Conservation (phyloP, 108 stramenopile species). For the Cyclotella kingstonii region DNA sequence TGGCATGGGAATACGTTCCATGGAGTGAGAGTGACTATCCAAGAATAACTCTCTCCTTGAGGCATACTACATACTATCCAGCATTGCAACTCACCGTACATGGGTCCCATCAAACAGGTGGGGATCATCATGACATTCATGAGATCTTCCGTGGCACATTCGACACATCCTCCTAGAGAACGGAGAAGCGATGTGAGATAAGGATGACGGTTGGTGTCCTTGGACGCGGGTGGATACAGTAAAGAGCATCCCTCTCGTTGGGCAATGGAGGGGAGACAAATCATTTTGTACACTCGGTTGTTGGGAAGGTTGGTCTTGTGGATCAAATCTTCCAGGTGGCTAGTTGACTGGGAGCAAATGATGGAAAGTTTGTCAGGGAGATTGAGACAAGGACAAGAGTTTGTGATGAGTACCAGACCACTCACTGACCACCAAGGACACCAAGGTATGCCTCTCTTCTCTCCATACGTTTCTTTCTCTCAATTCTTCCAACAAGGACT, state of each 20-base stretch:
- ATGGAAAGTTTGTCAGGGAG: slow-evolving; percentile 2
- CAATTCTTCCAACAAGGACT: slow-evolving; percentile 49
- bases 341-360: slow-evolving; percentile 19
- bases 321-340: slow-evolving; percentile 31
- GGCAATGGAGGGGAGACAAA: slow-evolving; percentile 74
- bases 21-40: too few relatives aligned
- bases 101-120: slow-evolving; percentile 64
- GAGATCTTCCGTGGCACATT: slow-evolving; percentile 50
- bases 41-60: too few relatives aligned
- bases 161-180: slow-evolving; percentile 54
- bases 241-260: slow-evolving; percentile 50
- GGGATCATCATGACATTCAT: slow-evolving; percentile 71
- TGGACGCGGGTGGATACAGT: slow-evolving; percentile 27
- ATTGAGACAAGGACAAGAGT: too few relatives aligned
- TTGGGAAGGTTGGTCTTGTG: slow-evolving; percentile 13
- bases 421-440: slow-evolving; percentile 75
- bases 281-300: slow-evolving; percentile 71
- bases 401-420: too few relatives aligned
- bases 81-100: slow-evolving; percentile 48
- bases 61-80: too few relatives aligned
- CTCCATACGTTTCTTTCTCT: slow-evolving; percentile 45
- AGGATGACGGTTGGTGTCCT: slow-evolving; percentile 4
- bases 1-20: too few relatives aligned
- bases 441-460: slow-evolving; percentile 53
- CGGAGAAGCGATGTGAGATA: slow-evolving; percentile 29